Conservation (phyloP, 2,329 filamentous ascomycete species). For the Hirsutella thompsonii region DNA sequence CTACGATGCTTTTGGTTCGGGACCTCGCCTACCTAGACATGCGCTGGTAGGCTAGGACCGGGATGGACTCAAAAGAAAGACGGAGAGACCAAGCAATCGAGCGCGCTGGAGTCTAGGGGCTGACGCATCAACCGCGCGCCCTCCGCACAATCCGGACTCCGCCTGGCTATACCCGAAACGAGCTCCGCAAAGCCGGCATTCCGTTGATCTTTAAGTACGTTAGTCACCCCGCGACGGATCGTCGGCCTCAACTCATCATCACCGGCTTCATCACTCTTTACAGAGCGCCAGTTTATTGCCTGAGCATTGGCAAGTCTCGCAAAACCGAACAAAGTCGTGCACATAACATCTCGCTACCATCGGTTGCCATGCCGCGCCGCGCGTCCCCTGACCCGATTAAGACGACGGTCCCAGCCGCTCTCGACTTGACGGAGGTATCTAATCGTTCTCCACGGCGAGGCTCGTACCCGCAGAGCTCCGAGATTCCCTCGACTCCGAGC, state of each 20-base stretch:
- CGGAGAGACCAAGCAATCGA: background rate
- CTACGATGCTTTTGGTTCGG: no score
- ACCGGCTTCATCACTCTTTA: no score
- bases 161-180: background rate
- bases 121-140: background rate
- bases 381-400: background rate
- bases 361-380: background rate
- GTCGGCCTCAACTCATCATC: background rate
- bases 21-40: no score
- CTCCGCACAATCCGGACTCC: background rate
- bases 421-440: conserved; percentile 13
- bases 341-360: background rate
- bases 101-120: background rate
- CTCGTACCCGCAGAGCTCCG: conserved; percentile 16
- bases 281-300: no score
- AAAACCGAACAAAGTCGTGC: no score
- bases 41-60: background rate
- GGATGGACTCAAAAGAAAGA: background rate
- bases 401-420: conserved; percentile 5
- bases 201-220: background rate
- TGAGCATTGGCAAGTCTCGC: no score
- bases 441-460: conserved; percentile 8
- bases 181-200: background rate
- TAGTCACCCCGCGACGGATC: background rate
- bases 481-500: conserved; percentile 18